Percentiles rank a stretch among this genome's conserved stretches.
Conservation (phyloP, 257 asterid species). For the Solanum raphanifolium region DNA sequence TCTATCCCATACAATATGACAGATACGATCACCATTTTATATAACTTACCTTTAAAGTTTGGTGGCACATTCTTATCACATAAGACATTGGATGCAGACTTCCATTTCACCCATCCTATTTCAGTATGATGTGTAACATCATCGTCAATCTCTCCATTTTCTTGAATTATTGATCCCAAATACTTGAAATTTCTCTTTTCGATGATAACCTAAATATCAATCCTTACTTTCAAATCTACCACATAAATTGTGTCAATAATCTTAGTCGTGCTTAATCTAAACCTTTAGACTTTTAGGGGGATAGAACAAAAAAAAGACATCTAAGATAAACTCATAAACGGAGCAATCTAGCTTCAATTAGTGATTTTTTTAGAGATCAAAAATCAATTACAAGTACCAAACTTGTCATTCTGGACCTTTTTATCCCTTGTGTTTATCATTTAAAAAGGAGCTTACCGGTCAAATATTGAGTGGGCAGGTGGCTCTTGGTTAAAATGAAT, state of each 20-base stretch:
- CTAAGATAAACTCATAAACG: background rate
- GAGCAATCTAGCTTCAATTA: background rate
- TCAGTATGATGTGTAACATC: too few species aligned
- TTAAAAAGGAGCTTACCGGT: background rate
- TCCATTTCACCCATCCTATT: background rate
- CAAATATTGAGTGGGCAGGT: background rate
- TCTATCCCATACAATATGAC: background rate
- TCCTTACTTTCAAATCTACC: background rate
- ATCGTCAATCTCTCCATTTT: background rate
- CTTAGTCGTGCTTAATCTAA: background rate
- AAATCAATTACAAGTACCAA: background rate
- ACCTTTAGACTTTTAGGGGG: background rate
- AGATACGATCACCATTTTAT: background rate
- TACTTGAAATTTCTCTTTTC: background rate
- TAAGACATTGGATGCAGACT: fast-evolving
- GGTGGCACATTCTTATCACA: background rate
- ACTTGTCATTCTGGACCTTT: background rate
- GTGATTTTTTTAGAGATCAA: background rate
- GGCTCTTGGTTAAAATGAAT: background rate
- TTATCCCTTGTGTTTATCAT: background rate
- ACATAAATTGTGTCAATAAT: background rate
- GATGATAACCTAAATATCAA: background rate
- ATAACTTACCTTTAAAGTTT: background rate
- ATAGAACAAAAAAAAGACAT: background rate
- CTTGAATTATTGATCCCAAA: background rate